Evolutionary conservation across 2,329 filamentous ascomycete species (phyloP), one percentile per base, ranked within the genome.

Genomic region (Escovopsis sp.): DNA sequence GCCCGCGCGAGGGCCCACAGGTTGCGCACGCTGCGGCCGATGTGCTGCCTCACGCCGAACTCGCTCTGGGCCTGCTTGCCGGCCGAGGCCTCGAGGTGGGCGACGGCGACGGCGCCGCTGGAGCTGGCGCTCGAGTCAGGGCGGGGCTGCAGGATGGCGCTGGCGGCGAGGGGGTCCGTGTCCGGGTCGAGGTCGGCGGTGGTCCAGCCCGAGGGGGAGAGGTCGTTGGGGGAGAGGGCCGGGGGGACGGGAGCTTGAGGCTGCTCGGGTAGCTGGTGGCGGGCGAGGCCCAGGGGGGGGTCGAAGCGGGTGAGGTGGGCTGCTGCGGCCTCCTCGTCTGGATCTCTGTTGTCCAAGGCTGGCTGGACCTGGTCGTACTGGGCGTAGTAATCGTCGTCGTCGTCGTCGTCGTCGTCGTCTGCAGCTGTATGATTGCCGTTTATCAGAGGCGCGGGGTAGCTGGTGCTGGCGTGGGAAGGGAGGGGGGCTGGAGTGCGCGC

Each of bases 331-430:
- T 68, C 78, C 61, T 86, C 82, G 51, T 86, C 81, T n/a, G 83
- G 83, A 50, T 88, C 83, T 57, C 88, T 78, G 43, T 76, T 77
- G 59, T 89, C 85, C 68, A 89, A 77, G 30, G 83, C 83, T 3
- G 84, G 82, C 56, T 89, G 84, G 8, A 89, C 82, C 48, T 75
- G 68, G 51, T 82, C 79, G 58, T 91, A 89, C 55, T 81, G 77
- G 15, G 80, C 75, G 58, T 77, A 89, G 59, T 89, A 89, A 36
- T 77, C 77, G 38, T 81, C 75, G 47, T 88, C 83, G 18, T 68
- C 66, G 7, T 46, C 44, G 12, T 45, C 41, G n/a, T 43, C 37
- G 35, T 39, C 3, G 36, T 42, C 4, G 45, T 26, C n/a, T 37
- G 18, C 10, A 9, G 35, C 10, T 37, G 35, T 18, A 12, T 4